Percentiles rank a stretch among this genome's conserved stretches.
These are phyloP conservation scores for Ceratocystis colombiana DNA, from an alignment of 2,329 filamentous ascomycete species.

Conservation along the genomic window DNA sequence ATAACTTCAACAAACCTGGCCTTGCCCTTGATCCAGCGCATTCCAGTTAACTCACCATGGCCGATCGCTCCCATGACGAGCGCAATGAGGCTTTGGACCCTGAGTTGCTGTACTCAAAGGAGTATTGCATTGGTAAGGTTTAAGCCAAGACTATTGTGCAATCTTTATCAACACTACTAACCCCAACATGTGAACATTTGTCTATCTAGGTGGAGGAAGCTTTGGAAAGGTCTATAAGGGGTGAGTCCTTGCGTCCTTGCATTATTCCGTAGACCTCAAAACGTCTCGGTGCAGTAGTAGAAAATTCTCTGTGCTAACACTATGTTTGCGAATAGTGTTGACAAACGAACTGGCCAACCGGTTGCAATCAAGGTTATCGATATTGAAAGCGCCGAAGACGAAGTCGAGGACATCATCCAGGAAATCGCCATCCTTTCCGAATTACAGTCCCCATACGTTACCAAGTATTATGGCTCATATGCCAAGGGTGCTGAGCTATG, in stretches of 20 bases:
- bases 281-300: too few species aligned
- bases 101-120: constrained; percentile 84
- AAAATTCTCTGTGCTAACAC: too few species aligned
- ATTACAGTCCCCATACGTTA: constrained; percentile 90
- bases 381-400: constrained; percentile 96
- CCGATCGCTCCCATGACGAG: constrained; percentile 40
- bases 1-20: background rate
- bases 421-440: constrained; percentile 97
- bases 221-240: constrained; percentile 99
- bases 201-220: constrained; percentile 68
- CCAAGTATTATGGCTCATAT: constrained; percentile 95
- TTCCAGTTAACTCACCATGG: constrained; percentile 35
- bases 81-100: constrained; percentile 60
- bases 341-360: constrained; percentile 83
- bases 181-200: constrained; percentile 27
- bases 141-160: constrained; percentile 25
- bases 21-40: background rate
- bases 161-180: constrained; percentile 27
- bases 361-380: constrained; percentile 99
- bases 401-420: constrained; percentile 98
- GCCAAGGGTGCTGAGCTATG: constrained; percentile 92
- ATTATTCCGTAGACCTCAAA: too few species aligned
- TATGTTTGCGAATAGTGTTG: constrained; percentile 50
- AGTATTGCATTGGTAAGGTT: constrained; percentile 68
- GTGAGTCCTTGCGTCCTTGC: constrained; percentile 38